Evolutionary conservation across 805 yeast species (phyloP), one percentile per base, ranked within the genome.

Genomic region (Wickerhamomyces strasburgensis): DNA sequence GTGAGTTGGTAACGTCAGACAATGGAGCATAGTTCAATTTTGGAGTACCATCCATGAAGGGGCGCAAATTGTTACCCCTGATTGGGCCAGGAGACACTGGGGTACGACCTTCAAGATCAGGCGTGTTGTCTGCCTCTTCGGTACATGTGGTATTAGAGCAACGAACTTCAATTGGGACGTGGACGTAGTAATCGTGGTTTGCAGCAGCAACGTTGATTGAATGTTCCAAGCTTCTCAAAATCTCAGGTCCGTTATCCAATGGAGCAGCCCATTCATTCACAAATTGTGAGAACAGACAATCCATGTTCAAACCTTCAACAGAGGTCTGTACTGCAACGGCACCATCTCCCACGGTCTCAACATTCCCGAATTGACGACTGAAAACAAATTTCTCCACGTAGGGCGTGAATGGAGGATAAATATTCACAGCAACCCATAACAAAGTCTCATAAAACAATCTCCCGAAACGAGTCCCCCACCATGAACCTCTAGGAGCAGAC

Each of bases 241-340:
- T 80, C 35, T 77, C 82, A 6, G 80, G 80, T 5, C 97, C 97
- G 45, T 77, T 73, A 17, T 64, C 71, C 54, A 90, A 64, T 15
- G 98, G 98, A 33, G 94, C 76, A n/a, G 93, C 88, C 98, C 98
- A 90, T 64, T 90, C 98, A 56, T 89, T 80, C 34, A 90, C 98
- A 62, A 80, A 89, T 61, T 90, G 98, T 30, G 88, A 79, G 60
- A 87, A 90, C 48, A 90, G 66, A 59, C 98, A 93, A 65, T 93
- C 98, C 95, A 90, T 86, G 60, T 85, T 87, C 52, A 90, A 75
- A 6, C 90, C 96, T 41, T 83, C 85, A 31, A 85, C 90, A 4
- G 95, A 82, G 40, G 75, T 73, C 52, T 81, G 87, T 9, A 89
- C 86, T 3, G 85, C 83, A 33, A 73, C 61, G 37, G 73, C 79